Conservation (phyloP, 2,329 filamentous ascomycete genomes). For the Spiromastix sp. region DNA sequence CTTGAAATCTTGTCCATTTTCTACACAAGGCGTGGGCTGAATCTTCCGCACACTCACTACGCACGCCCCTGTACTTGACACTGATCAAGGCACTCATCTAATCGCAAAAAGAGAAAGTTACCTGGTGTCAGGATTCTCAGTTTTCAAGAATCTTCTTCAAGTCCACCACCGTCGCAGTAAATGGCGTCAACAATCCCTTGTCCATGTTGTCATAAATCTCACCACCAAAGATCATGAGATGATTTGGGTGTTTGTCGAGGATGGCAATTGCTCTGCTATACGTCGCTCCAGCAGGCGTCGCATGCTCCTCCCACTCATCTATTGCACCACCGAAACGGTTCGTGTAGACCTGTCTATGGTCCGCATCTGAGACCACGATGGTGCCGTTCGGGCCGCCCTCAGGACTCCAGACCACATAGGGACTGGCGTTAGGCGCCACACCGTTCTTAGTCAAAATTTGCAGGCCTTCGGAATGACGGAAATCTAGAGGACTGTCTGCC, state of each 20-base stretch:
- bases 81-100: too few relatives aligned
- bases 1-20: too few relatives aligned
- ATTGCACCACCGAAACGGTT: slow-evolving; percentile 33
- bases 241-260: slow-evolving; percentile 7
- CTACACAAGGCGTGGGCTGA: too few relatives aligned
- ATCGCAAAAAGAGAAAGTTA: too few relatives aligned
- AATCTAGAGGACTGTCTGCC: slow-evolving; percentile 1
- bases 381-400: slow-evolving; percentile 34
- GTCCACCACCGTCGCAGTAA: slow-evolving; percentile 1
- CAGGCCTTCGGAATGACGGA: slow-evolving; percentile 6
- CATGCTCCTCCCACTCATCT: slow-evolving; percentile 17
- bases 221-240: slow-evolving; percentile 14
- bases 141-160: slow-evolving; percentile 1
- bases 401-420: slow-evolving; percentile 37
- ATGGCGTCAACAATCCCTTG: slow-evolving; percentile 9
- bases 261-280: slow-evolving; percentile 20
- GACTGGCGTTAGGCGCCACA: slow-evolving; percentile 29
- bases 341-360: slow-evolving; percentile 30
- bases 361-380: slow-evolving; percentile 33
- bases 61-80: too few relatives aligned
- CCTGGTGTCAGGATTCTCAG: too few relatives aligned
- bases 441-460: slow-evolving; percentile 15
- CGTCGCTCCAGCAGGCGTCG: slow-evolving; percentile 12
- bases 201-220: slow-evolving; percentile 12
- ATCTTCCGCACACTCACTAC: too few relatives aligned